Base-by-base conservation (phyloP, 305 asterid genomes). In the Nicotiana rustica region DNA sequence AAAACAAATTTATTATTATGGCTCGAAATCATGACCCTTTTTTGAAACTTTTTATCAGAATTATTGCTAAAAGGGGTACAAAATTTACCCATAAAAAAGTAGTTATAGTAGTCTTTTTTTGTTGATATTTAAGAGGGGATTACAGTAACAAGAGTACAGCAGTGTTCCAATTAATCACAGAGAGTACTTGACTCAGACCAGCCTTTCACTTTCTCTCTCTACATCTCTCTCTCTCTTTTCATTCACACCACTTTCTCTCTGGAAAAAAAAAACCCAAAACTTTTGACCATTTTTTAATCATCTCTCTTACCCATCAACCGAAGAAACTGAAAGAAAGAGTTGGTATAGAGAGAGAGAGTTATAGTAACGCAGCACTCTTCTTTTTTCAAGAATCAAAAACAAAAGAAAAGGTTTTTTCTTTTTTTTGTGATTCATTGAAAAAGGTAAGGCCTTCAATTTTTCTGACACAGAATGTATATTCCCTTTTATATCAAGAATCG, bases 251-350 rank as follows among this genome's bases (percentile, higher is more conserved):
- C 68, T 76, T 44, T 69, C 67, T 82, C 71, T 38, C 31, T 62
- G 8, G 8, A 8, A 47, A 12, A 55, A 70, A 84, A 67, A 66
- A 80, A 82, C 83, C 89, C 88, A 83, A 60, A 21, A 56, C 59
- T 82, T 85, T 85, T 79, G 84, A 84, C 89, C 85, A 84, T 81
- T 79, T 76, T 82, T 83, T 38, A 81, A n/a, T 83, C 82, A 44
- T 82, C 86, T 90, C 87, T 88, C 86, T 85, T 88, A 79, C 84
- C 85, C 84, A 90, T 90, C 93, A 89, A 89, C 92, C 29, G 83
- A 86, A 86, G 87, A 80, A 88, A 88, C 91, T 71, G 87, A 73
- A 86, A 83, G 80, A 81, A 81, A 25, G 76, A 49, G 80, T 52
- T 81, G 81, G 36, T 81, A 79, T 5, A 73, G 88, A 83, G 80